Percentiles rank a stretch among this genome's conserved stretches.
Conservation (phyloP, 2,329 filamentous ascomycete species). For the Cytospora paraplurivora region DNA sequence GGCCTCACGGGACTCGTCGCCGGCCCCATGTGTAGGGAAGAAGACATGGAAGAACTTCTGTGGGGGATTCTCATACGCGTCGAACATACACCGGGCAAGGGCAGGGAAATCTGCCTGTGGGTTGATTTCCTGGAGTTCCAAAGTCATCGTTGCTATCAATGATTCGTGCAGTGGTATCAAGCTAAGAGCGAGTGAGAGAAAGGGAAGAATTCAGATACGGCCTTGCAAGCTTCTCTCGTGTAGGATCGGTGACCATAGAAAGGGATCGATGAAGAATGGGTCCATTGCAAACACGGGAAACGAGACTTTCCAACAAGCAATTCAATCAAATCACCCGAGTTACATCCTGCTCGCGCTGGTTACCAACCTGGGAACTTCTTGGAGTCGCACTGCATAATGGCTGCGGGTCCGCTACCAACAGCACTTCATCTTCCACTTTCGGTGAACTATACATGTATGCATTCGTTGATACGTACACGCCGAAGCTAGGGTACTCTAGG, state of each 20-base stretch:
- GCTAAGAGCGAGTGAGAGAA: background rate
- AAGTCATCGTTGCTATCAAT: background rate
- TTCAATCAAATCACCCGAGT: background rate
- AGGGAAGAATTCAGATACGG: background rate
- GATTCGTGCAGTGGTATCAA: background rate
- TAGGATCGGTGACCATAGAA: background rate
- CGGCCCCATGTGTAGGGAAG: conserved; percentile 34
- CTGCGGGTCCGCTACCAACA: background rate
- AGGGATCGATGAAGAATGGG: no score
- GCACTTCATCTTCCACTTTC: background rate
- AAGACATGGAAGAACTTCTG: conserved; percentile 35
- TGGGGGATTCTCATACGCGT: conserved; percentile 34
- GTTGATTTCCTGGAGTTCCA: conserved; percentile 1
- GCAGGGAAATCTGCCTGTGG: conserved; percentile 18
- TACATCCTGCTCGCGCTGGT: no score
- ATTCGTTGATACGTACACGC: background rate
- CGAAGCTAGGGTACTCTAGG: background rate
- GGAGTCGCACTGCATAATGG: background rate
- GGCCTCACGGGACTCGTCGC: conserved; percentile 30
- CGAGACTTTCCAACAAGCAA: background rate
- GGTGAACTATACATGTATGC: background rate
- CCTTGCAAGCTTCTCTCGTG: no score
- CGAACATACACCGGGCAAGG: conserved; percentile 32
- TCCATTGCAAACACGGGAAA: no score
- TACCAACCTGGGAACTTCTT: background rate